phyloP scores from a whole-genome alignment of 169 alveolate species.

The Eimeria nieschulzi region DNA sequence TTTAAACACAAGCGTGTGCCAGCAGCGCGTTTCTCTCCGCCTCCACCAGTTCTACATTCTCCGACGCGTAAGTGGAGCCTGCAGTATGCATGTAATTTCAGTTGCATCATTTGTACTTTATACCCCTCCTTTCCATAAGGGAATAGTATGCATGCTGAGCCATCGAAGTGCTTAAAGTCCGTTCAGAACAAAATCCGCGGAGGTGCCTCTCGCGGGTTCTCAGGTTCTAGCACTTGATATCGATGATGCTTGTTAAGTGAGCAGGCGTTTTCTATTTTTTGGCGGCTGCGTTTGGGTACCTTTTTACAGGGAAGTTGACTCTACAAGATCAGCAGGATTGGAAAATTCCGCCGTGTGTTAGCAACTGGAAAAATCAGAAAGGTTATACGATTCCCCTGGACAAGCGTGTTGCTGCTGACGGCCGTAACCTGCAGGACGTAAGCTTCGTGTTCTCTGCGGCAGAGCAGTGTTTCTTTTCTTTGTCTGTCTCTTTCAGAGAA shows the following conservation, averaged over 20 bases:
- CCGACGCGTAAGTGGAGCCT: conserved; percentile 57
- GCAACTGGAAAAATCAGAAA: conserved; percentile 98
- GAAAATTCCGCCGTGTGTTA: conserved; percentile 98
- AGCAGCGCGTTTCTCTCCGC: conserved; percentile 74
- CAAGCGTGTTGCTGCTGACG: conserved; percentile 98
- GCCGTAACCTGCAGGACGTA: conserved; percentile 92
- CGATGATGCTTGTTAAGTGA: no score
- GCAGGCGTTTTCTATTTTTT: conserved; percentile 5
- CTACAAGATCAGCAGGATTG: conserved; percentile 95
- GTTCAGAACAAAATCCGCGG: no score
- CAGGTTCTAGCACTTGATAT: no score
- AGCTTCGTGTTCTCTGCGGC: neutral
- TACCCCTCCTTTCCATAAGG: neutral
- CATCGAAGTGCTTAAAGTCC: conserved; percentile 23
- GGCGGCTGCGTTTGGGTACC: neutral
- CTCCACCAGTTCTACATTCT: conserved; percentile 73
- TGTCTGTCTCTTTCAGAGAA: neutral
- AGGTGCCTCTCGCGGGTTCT: no score
- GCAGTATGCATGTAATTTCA: neutral
- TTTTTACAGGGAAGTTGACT: conserved; percentile 93
- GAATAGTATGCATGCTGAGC: neutral
- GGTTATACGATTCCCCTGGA: conserved; percentile 98
- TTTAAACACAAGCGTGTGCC: conserved; percentile 94
- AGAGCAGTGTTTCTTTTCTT: neutral
- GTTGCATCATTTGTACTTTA: neutral